phyloP scores from a whole-genome alignment of 768 basidiomycete genomes.

The Serendipita indica region DNA sequence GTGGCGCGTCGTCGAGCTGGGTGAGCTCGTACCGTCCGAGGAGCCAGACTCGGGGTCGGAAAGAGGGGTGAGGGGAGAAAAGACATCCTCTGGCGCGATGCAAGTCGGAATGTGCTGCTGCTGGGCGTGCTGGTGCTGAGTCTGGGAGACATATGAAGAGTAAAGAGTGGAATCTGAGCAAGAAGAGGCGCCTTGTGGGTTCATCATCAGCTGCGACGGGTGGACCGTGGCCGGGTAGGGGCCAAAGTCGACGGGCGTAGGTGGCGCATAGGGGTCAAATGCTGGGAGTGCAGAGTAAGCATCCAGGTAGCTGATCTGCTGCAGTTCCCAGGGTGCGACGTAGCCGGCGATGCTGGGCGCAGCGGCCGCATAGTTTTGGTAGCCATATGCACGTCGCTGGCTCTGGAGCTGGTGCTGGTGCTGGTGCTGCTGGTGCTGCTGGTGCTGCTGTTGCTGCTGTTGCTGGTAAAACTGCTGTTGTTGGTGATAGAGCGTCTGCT shows the following conservation, averaged over 20 bases:
- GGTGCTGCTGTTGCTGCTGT: not conserved
- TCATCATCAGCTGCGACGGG: not conserved
- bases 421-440: conserved; percentile 3
- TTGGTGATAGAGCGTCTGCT: too few species aligned
- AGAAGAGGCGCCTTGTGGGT: not conserved
- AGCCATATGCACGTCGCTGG: not conserved
- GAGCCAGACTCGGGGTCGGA: not conserved
- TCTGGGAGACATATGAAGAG: not conserved
- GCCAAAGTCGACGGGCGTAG: not conserved
- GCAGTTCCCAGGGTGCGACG: conserved; percentile 1
- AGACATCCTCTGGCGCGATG: conserved; percentile 7
- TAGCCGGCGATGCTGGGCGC: not conserved
- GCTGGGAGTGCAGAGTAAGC: not conserved
- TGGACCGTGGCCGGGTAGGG: not conserved
- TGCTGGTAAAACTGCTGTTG: not conserved
- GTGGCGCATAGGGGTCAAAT: too few species aligned
- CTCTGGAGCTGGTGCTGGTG: not conserved
- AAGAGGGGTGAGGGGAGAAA: not conserved
- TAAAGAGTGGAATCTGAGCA: not conserved
- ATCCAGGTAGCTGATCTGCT: not conserved
- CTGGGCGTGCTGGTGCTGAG: not conserved
- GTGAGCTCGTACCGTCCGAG: not conserved
- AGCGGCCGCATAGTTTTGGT: not conserved
- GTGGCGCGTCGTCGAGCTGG: not conserved
- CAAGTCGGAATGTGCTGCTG: conserved; percentile 7